These are phyloP conservation scores for Hypoxylon sp. DNA, from an alignment of 2,329 filamentous ascomycete species.

Conservation along the genomic window DNA sequence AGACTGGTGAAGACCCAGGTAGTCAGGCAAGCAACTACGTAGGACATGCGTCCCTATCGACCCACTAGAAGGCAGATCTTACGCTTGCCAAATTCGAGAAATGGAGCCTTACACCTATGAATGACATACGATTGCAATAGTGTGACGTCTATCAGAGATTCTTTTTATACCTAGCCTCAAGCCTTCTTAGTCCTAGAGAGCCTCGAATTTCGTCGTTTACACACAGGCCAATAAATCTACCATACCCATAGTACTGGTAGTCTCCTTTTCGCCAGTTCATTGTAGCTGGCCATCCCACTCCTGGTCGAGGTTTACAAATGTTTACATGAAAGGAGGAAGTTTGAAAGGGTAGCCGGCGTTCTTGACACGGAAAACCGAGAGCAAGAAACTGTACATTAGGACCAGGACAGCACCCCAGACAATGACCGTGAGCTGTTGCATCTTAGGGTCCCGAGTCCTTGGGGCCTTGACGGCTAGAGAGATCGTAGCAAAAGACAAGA, in stretches of 20 bases:
- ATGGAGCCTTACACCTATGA: not conserved
- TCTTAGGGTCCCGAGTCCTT: constrained; percentile 81
- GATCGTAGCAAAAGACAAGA: constrained; percentile 91
- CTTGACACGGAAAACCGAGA: constrained; percentile 95
- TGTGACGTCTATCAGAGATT: not conserved
- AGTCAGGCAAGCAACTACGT: no score
- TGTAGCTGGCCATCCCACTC: not conserved
- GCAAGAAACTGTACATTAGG: constrained; percentile 90
- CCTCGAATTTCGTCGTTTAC: constrained; percentile 10
- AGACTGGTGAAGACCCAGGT: not conserved
- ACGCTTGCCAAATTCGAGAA: not conserved
- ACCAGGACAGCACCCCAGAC: constrained; percentile 84
- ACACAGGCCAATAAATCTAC: not conserved
- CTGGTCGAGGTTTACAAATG: not conserved
- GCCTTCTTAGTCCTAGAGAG: constrained; percentile 4
- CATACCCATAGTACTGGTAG: constrained; percentile 1
- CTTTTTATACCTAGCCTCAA: constrained; percentile 9
- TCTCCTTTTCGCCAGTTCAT: constrained; percentile 9
- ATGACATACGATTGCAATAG: not conserved
- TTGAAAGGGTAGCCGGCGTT: constrained; percentile 96
- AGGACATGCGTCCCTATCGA: not conserved
- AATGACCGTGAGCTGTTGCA: constrained; percentile 85
- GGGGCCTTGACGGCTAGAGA: constrained; percentile 93
- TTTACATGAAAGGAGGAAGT: constrained; percentile 86
- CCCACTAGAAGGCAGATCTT: not conserved